Evolutionary conservation across 768 basidiomycete genomes (phyloP), one percentile per base, ranked within the genome.

Genomic region (Mycena metata): DNA sequence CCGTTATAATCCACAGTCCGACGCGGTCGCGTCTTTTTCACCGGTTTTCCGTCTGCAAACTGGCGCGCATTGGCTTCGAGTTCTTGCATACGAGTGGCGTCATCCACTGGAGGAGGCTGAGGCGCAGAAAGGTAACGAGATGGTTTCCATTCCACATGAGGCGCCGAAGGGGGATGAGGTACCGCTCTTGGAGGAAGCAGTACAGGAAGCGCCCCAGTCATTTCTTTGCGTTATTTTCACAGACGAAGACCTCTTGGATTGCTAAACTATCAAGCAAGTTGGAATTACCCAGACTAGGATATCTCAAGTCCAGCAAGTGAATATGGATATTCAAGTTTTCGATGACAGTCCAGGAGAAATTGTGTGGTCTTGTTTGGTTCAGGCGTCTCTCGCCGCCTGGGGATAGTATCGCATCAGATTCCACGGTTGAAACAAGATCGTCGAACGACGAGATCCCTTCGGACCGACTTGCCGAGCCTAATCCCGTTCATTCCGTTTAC

Each of bases 1-100:
- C 96, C 96, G 72, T 92, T 92, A 73, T 96, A 99, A 80, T 99
- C 98, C 15, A 99, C 96, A 21, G 98, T 98, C 81, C 96, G 83
- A 61, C 96, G 83, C 23, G 98, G 96, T 68, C 96, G 88, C 52
- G 94, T 96, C 84, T 96, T 96, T 86, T 95, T 97, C 69, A 92
- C 86, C 19, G 89, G 82, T 77, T 93, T 94, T 4, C 94, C 94
- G 74, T 95, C 95, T 69, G 93, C 82, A 73, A 88, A 81, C 75
- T 90, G 90, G 54, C 90, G 82, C 33, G 88, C 90, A 72, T 93
- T 94, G 69, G 94, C 83, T 74, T 96, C 94, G 67, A 91, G 89
- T 72, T 96, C 93, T 51, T 91, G 84, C 51, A 91, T 77, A 19
- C 70, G 66, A 76, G 90, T 90, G 7, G 88, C 85, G 67, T 94